A percentile compares a stretch with the other conserved stretches of the same genome.
Conservation (phyloP, 805 yeast species). For the Zygotorulaspora sp. region DNA sequence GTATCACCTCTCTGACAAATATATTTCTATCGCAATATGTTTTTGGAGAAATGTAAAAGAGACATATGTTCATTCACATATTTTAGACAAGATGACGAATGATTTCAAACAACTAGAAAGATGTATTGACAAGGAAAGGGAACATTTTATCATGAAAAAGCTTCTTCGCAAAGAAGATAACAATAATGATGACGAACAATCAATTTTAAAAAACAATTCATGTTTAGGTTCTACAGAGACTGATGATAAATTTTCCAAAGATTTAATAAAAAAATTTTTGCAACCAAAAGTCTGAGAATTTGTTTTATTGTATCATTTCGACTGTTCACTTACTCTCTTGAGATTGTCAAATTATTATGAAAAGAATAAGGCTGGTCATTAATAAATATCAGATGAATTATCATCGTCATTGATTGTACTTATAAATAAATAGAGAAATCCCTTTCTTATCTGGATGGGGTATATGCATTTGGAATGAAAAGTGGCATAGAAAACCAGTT, state of each 20-base stretch:
- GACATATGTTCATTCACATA: slow-evolving; percentile 27
- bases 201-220: not conserved
- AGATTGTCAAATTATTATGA: too few relatives aligned
- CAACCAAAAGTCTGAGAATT: slow-evolving; percentile 6
- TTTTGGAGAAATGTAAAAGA: slow-evolving; percentile 24
- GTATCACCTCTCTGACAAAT: slow-evolving; percentile 30
- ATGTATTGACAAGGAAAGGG: slow-evolving; percentile 14
- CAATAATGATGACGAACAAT: not conserved
- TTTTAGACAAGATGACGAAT: slow-evolving; percentile 26
- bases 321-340: too few relatives aligned
- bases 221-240: not conserved
- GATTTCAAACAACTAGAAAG: slow-evolving; percentile 24
- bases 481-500: too few relatives aligned
- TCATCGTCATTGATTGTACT: too few relatives aligned
- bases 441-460: too few relatives aligned
- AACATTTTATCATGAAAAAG: not conserved
- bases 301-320: too few relatives aligned
- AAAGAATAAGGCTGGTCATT: too few relatives aligned
- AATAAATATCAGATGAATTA: too few relatives aligned
- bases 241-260: slow-evolving; percentile 5
- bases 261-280: slow-evolving; percentile 8
- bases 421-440: too few relatives aligned
- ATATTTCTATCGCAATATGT: slow-evolving; percentile 27
- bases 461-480: too few relatives aligned
- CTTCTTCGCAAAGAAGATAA: not conserved